phyloP scores from a whole-genome alignment of 2,329 filamentous ascomycete genomes.

The Aspergillus melleus region DNA sequence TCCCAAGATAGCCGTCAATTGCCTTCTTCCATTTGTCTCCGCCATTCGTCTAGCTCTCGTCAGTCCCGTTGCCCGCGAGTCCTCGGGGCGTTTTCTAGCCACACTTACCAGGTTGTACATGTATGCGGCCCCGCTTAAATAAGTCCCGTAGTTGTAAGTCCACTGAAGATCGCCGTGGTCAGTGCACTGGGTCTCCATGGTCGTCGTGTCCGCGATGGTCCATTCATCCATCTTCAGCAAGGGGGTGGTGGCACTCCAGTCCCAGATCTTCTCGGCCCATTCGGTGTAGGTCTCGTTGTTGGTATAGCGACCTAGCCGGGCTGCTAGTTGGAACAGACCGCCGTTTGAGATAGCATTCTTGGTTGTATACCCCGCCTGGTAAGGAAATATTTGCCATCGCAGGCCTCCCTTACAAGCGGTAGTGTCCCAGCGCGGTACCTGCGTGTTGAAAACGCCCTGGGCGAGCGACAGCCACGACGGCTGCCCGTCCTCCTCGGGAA shows the following conservation, averaged over 20 bases:
- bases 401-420: conserved; percentile 70
- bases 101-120: conserved; percentile 55
- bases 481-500: conserved; percentile 65
- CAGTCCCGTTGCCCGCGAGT: conserved; percentile 17
- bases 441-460: conserved; percentile 79
- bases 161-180: conserved; percentile 56
- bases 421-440: conserved; percentile 69
- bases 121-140: conserved; percentile 57
- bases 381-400: conserved; percentile 81
- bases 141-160: conserved; percentile 60
- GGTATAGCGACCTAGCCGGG: conserved; percentile 75
- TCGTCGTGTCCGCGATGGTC: conserved; percentile 58
- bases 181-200: conserved; percentile 51
- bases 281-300: conserved; percentile 74
- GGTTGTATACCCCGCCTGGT: conserved; percentile 67
- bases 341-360: conserved; percentile 62
- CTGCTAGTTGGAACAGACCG: conserved; percentile 58
- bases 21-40: conserved; percentile 57
- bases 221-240: conserved; percentile 52
- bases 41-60: conserved; percentile 38
- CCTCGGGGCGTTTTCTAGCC: neutral
- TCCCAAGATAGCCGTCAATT: conserved; percentile 57
- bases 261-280: conserved; percentile 71
- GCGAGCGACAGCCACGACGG: conserved; percentile 76
- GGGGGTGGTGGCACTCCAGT: conserved; percentile 57